A percentile compares a stretch with the other conserved stretches of the same genome.
Evolutionary conservation across 768 basidiomycete species (phyloP).

Genomic region (Trichaptum fuscoviolaceum): DNA sequence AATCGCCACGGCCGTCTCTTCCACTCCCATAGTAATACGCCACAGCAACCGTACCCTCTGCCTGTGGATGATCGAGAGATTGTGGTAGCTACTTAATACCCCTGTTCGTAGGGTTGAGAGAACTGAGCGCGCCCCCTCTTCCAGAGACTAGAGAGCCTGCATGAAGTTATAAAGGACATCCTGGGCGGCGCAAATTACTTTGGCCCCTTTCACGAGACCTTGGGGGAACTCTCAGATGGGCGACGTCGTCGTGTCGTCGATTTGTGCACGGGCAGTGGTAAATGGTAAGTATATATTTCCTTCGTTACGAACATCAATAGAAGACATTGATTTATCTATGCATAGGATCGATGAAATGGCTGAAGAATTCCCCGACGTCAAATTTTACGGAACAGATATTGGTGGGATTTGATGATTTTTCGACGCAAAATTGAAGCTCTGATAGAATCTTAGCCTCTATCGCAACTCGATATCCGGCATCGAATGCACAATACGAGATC

Average conservation of each 20-base stretch:
- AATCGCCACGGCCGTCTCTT: constrained; percentile 60
- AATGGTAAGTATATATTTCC: constrained; percentile 46
- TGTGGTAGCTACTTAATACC: constrained; percentile 37
- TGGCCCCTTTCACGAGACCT: constrained; percentile 51
- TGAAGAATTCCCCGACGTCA: constrained; percentile 52
- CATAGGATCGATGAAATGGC: constrained; percentile 75
- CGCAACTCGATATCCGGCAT: constrained; percentile 53
- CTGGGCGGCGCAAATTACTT: constrained; percentile 49
- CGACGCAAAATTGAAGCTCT: constrained; percentile 9
- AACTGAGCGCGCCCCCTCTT: constrained; percentile 2
- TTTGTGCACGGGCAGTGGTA: constrained; percentile 71
- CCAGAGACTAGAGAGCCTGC: constrained; percentile 51
- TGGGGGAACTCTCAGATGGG: constrained; percentile 35
- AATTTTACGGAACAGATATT: constrained; percentile 70
- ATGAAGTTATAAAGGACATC: constrained; percentile 43
- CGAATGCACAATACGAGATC: constrained; percentile 63
- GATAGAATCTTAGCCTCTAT: constrained; percentile 52
- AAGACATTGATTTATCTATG: constrained; percentile 2
- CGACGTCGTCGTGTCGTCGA: constrained; percentile 54
- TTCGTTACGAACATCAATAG: constrained; percentile 5
- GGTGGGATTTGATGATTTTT: constrained; percentile 40
- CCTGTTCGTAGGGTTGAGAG: not conserved
- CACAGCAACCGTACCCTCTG: constrained; percentile 51
- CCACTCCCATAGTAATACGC: constrained; percentile 52
- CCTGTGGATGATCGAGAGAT: constrained; percentile 71